Base-by-base conservation (phyloP, 257 asterid species). In the Agastache rugosa region DNA sequence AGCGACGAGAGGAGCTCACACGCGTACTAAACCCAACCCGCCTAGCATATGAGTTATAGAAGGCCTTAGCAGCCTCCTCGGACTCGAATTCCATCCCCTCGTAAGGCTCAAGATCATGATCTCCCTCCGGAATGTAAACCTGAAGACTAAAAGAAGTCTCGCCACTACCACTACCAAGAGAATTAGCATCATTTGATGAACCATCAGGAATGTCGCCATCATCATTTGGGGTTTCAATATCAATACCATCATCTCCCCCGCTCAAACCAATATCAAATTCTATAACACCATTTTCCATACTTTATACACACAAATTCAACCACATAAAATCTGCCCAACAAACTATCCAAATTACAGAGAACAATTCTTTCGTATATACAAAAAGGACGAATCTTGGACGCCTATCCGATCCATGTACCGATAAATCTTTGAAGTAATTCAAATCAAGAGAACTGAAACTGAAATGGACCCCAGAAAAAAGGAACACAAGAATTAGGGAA, bases 11-110 rank as follows among this genome's bases (percentile, higher is more conserved):
- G 29, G 98, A 90, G 87, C 99, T 95, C 68, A 95, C 98, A 11
- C 99, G 96, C 51, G 99, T 95, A 73, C 99, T 95, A 69, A 92
- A 95, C n/a, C 99, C 99, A 31, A 95, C 90, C 35, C 99, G 83
- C 59, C 99, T 90, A 5, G 97, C 99, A 39, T 92, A 95, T 0
- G 97, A 92, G 66, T 95, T 95, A 72, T 95, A 95, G 73, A 95
- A 95, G 1, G 97, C 99, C 77, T 95, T 95, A 17, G 99, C 96
- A 63, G 98, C 93, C 86, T 95, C 99, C 84, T 95, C 99, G 0
- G 99, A 95, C 77, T 95, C 99, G 50, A 95, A 95, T 66, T 92
- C 97, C 96, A 95, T 95, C 25, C 97, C 97, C 67, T 89, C 99
- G 12, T 77, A 90, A 19, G 99, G 99, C 81, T 95, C 99, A 14